Conservation (phyloP, 495 filamentous ascomycete species). For the Aspergillus heteromorphus region DNA sequence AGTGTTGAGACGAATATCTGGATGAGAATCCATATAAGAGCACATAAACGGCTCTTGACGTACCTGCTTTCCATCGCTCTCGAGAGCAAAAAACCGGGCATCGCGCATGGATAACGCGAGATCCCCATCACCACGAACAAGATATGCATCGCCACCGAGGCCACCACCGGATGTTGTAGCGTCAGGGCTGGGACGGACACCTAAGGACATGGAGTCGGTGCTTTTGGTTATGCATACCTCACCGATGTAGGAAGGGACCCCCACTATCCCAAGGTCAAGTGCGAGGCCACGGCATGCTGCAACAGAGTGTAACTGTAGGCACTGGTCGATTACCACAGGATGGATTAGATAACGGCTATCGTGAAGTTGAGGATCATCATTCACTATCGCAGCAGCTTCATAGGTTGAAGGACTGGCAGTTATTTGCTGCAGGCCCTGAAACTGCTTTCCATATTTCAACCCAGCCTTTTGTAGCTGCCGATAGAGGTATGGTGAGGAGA, state of each 20-base stretch:
- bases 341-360: conserved; percentile 1
- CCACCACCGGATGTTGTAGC: neutral
- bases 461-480: conserved; percentile 25
- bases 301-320: conserved; percentile 6
- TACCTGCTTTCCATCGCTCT: neutral
- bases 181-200: neutral
- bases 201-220: neutral
- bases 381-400: neutral
- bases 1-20: neutral
- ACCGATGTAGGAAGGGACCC: neutral
- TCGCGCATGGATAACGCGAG: neutral
- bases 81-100: neutral
- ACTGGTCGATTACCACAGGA: conserved; percentile 11
- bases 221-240: neutral
- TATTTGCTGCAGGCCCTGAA: conserved; percentile 20
- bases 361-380: neutral
- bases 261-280: neutral
- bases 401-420: conserved; percentile 5
- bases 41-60: neutral
- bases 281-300: conserved; percentile 4
- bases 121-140: neutral
- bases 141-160: neutral
- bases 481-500: conserved; percentile 14
- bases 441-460: conserved; percentile 26
- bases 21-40: neutral